phyloP scores from a whole-genome alignment of 1,284 basidiomycete genomes.

The Rhodotorula glutinis region DNA sequence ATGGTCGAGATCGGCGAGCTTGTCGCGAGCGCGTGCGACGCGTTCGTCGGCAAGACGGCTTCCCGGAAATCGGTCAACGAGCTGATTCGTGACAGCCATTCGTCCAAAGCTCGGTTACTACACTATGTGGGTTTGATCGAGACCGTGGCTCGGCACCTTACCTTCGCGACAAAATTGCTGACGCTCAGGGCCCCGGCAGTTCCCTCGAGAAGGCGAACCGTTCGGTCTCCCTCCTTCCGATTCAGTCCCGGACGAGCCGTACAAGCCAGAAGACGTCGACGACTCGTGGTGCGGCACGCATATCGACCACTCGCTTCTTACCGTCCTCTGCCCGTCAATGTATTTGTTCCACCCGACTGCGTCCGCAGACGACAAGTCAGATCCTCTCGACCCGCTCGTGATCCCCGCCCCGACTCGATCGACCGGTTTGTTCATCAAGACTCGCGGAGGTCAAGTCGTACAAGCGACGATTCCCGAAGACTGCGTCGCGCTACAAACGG shows the following conservation, averaged over 20 bases:
- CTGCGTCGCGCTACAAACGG: constrained; percentile 85
- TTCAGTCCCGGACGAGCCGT: constrained; percentile 3
- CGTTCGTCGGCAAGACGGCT: constrained; percentile 26
- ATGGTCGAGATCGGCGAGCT: constrained; percentile 74
- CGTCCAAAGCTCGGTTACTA: constrained; percentile 76
- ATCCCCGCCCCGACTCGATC: constrained; percentile 66
- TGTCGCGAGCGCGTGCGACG: constrained; percentile 75
- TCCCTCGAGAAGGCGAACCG: constrained; percentile 15
- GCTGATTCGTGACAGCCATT: constrained; percentile 60
- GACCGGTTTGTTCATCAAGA: constrained; percentile 85
- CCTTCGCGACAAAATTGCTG: too few species aligned
- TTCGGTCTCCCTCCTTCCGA: constrained; percentile 20
- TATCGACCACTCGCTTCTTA: constrained; percentile 78
- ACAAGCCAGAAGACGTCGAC: constrained; percentile 14
- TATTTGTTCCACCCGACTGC: constrained; percentile 58
- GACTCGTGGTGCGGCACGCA: constrained; percentile 37
- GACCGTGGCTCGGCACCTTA: not conserved
- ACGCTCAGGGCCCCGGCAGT: constrained; percentile 3
- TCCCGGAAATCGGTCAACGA: constrained; percentile 53
- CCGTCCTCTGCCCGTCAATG: constrained; percentile 80
- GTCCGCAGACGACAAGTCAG: not conserved
- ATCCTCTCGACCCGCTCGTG: constrained; percentile 45
- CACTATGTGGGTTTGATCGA: constrained; percentile 65
- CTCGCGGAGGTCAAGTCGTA: constrained; percentile 64
- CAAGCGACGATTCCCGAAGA: constrained; percentile 76